Percentiles rank a stretch among this genome's conserved stretches.
Conservation (phyloP, 352 stramenopile genomes). For the Globisporangium splendens region DNA sequence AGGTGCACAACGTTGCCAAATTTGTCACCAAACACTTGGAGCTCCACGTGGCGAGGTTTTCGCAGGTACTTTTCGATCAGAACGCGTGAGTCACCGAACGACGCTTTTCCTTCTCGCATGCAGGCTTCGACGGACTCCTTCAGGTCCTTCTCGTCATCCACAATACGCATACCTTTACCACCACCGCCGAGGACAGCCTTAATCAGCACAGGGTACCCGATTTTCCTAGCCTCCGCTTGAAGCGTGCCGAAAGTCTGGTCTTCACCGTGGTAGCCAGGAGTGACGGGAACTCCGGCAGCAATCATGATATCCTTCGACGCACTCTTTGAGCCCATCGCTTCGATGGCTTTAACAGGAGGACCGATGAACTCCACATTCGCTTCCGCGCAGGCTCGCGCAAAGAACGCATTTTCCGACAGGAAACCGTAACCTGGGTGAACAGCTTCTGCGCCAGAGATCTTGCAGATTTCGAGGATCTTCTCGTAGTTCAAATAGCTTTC, state of each 20-base stretch:
- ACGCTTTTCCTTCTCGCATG: slow-evolving; percentile 79
- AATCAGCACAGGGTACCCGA: slow-evolving; percentile 92
- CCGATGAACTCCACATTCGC: slow-evolving; percentile 90
- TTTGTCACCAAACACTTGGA: slow-evolving; percentile 92
- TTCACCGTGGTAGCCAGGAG: slow-evolving; percentile 88
- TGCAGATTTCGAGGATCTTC: slow-evolving; percentile 74
- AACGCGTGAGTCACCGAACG: slow-evolving; percentile 89
- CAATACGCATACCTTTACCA: slow-evolving; percentile 92
- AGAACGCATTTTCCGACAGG: slow-evolving; percentile 85
- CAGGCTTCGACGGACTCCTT: slow-evolving; percentile 80
- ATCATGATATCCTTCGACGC: slow-evolving; percentile 92
- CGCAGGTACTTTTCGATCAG: slow-evolving; percentile 90
- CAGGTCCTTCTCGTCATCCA: slow-evolving; percentile 81
- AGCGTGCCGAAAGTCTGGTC: slow-evolving; percentile 83
- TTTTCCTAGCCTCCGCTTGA: slow-evolving; percentile 70
- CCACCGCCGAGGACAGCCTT: slow-evolving; percentile 90
- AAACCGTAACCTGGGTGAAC: slow-evolving; percentile 92
- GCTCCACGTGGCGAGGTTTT: slow-evolving; percentile 90
- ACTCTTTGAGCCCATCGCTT: slow-evolving; percentile 91
- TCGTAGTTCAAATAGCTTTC: slow-evolving; percentile 78
- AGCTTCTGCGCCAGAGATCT: slow-evolving; percentile 61
- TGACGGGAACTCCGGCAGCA: slow-evolving; percentile 79
- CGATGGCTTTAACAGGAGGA: slow-evolving; percentile 81
- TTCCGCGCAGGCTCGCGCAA: slow-evolving; percentile 62
- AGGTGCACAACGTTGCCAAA: slow-evolving; percentile 88